Evolutionary conservation across 176 grass and related monocot species (phyloP), one percentile per base, ranked within the genome.

Genomic region (Cymbopogon citratus): DNA sequence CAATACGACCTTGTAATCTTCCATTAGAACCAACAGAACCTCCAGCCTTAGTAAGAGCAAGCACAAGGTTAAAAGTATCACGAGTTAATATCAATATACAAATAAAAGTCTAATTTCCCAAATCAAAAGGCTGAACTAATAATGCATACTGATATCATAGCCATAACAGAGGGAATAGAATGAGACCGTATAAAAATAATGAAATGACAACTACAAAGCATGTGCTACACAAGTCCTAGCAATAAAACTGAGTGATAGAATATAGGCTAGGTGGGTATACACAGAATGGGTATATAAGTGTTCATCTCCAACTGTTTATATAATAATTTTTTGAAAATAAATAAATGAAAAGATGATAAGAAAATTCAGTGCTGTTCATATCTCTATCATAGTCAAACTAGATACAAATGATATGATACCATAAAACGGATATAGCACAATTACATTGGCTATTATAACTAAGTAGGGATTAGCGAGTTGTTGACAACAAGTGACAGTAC

Each of bases 21-120:
- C 94, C 91, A 89, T 97, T 97, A 24, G 92, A 61, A 67, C 94
- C 87, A 69, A 92, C 91, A 80, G 90, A 84, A 70, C 94, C 94
- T 78, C 94, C 94, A 75, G 91, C 87, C 91, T 97, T 77, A 62
- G 78, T 48, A 87, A 26, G 9, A 65, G 66, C n/a, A 82, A 65
- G 66, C n/a, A 82, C 26, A 83, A 67, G 59, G 14, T n/a, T n/a
- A n/a, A n/a, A n/a, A n/a, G n/a, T 70, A 78, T 38, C 61, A 62
- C 35, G 11, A 79, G 3, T 28, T 16, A 86, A 11, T 11, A 66
- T 66, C 69, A 16, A 63, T 16, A 44, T 59, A 46, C 5, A 64
- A 85, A 63, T 41, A 18, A 69, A 71, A 65, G 48, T 36, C 31
- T 57, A 80, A 71, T 16, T 49, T 21, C 9, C 12, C 71, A 23